phyloP scores from a whole-genome alignment of 164 flowering plant genomes.

The Tinospora cordifolia region DNA sequence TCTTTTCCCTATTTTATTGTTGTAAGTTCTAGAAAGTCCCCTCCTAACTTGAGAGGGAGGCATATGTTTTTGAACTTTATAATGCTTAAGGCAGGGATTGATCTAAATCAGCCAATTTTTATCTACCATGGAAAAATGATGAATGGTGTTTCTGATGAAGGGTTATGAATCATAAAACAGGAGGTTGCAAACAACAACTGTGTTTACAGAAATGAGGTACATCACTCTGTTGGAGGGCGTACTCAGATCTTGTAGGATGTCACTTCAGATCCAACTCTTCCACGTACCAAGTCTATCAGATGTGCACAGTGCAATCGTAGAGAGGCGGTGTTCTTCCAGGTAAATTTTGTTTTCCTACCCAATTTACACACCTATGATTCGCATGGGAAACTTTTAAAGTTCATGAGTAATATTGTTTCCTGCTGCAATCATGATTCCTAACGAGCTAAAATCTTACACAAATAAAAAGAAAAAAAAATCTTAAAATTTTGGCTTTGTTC shows the following conservation, averaged over 20 bases:
- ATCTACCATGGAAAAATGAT: not conserved
- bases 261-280: conserved; percentile 92
- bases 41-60: no score
- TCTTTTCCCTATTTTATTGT: no score
- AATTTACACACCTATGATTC: no score
- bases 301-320: conserved; percentile 72
- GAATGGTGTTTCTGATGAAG: not conserved
- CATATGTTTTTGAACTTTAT: no score
- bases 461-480: no score
- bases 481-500: no score
- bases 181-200: conserved; percentile 83
- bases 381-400: no score
- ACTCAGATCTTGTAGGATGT: conserved; percentile 78
- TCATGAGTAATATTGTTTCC: no score
- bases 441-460: no score
- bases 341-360: conserved; percentile 8
- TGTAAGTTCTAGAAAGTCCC: no score
- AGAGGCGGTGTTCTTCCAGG: conserved; percentile 97
- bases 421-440: no score
- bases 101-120: not conserved
- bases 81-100: not conserved
- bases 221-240: conserved; percentile 68
- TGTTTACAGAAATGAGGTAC: conserved; percentile 83
- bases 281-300: conserved; percentile 70
- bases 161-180: conserved; percentile 27